These are phyloP conservation scores for Akanthomyces lecanii DNA, from an alignment of 2,329 filamentous ascomycete species.

Conservation along the genomic window DNA sequence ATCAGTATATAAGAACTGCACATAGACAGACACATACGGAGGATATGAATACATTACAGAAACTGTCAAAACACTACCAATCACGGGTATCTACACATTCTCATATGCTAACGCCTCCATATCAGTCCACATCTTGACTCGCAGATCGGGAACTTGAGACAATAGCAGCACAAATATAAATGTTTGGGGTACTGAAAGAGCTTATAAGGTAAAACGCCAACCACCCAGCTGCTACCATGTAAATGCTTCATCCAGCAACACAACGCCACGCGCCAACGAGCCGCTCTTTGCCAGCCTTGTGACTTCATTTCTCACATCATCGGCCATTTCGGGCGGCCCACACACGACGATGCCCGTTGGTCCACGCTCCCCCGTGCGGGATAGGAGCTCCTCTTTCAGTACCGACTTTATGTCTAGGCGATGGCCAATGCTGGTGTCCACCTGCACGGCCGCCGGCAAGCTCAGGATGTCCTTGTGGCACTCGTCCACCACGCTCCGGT, in stretches of 20 bases:
- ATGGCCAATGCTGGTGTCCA: constrained; percentile 23
- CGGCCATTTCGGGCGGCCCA: constrained; percentile 29
- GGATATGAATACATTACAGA: too few species aligned
- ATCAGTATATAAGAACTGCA: not conserved
- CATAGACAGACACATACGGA: not conserved
- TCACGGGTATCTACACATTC: too few species aligned
- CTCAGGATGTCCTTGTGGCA: constrained; percentile 18
- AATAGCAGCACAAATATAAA: too few species aligned
- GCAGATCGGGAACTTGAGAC: too few species aligned
- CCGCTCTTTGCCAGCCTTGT: constrained; percentile 22
- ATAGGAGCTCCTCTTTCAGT: constrained; percentile 21
- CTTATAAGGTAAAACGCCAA: too few species aligned
- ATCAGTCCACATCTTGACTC: too few species aligned
- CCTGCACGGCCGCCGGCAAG: constrained; percentile 20
- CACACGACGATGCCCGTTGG: constrained; percentile 27
- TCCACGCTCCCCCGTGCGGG: constrained; percentile 19
- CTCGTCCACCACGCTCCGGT: constrained; percentile 20
- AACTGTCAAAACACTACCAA: too few species aligned
- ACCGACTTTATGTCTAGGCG: constrained; percentile 24
- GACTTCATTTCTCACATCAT: constrained; percentile 26
- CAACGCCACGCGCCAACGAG: constrained; percentile 20
- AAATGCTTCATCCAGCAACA: constrained; percentile 27
- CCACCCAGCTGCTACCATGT: constrained; percentile 22
- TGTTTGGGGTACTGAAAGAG: too few species aligned
- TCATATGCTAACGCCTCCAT: too few species aligned